Base-by-base conservation (phyloP, 2,329 filamentous ascomycete genomes). In the Alternaria brassicae region DNA sequence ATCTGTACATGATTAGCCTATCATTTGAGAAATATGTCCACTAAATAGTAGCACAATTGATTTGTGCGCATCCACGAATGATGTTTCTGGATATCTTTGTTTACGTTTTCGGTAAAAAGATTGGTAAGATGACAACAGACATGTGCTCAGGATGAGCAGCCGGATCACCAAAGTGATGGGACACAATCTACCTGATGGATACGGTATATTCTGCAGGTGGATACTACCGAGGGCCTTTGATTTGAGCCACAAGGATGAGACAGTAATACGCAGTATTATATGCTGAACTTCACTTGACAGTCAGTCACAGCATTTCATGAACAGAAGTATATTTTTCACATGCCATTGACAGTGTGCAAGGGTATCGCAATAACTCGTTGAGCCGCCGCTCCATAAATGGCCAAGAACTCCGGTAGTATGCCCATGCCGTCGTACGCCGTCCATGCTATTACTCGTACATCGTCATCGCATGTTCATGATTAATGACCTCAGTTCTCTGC, bases 361-460 rank as follows among this genome's bases (percentile, higher is more conserved):
- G 72, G 71, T 75, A 76, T 76, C 72, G 67, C 65, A 70, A 65
- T 68, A 64, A 61, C 53, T 61, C 64, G 62, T 62, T 61, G 51
- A 56, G 59, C 49, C 45, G 56, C 58, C 55, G 45, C 48, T 47
- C 53, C 56, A 37, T 62, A 68, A 40, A 69, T 67, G 61, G 56
- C 65, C 62, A 64, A 67, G 64, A 73, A 76, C 70, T 70, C 72
- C 72, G 49, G 61, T 59, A 64, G 54, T 57, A 70, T 74, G 67
- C 69, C 60, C 56, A 52, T 56, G 57, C 47, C 59, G 32, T 42
- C 19, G 56, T 65, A 66, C 71, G 70, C 69, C 70, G 53, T 49
- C 60, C 40, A 69, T 72, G 71, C 65, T 66, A 50, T 61, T 63
- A 48, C 58, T 62, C 58, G 39, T 68, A 53, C 60, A 34, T 63